Conservation (phyloP, 176 grass and related monocot species). For the Saccharum officinarum region DNA sequence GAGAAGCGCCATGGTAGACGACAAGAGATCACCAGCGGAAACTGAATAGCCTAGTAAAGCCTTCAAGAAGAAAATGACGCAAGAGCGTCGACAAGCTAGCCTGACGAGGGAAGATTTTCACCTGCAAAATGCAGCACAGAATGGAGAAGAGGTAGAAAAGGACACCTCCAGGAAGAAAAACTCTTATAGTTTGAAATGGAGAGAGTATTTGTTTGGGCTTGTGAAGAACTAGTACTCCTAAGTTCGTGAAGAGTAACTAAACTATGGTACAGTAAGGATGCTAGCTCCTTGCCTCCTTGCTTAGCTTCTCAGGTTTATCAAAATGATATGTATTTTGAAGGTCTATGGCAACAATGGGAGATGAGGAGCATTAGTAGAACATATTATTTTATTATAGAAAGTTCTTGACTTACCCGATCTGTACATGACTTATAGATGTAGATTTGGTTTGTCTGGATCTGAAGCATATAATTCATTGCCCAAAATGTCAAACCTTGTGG, state of each 20-base stretch:
- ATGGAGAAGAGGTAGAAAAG: too few relatives aligned
- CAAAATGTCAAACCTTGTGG: slow-evolving; percentile 8
- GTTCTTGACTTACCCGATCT: neutral
- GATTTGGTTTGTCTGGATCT: neutral
- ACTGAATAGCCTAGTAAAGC: too few relatives aligned
- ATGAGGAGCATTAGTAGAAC: neutral
- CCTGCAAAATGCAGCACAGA: too few relatives aligned
- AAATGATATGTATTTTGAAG: neutral
- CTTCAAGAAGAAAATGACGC: too few relatives aligned
- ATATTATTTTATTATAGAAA: slow-evolving; percentile 14
- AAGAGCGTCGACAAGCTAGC: too few relatives aligned
- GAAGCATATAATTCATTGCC: slow-evolving; percentile 1
- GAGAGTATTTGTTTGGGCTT: too few relatives aligned
- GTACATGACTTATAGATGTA: neutral
- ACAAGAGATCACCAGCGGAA: too few relatives aligned
- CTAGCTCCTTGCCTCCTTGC: neutral
- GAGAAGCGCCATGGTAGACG: too few relatives aligned
- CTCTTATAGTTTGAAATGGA: too few relatives aligned
- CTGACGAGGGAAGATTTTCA: too few relatives aligned
- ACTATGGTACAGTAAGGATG: neutral
- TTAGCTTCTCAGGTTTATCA: neutral
- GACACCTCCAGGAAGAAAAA: too few relatives aligned
- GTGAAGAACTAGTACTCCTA: too few relatives aligned
- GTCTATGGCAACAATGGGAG: neutral
- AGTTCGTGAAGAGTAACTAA: neutral